A percentile compares a stretch with the other conserved stretches of the same genome.
phyloP scores from a whole-genome alignment of 495 filamentous ascomycete genomes.

The Aspergillus affinis region DNA sequence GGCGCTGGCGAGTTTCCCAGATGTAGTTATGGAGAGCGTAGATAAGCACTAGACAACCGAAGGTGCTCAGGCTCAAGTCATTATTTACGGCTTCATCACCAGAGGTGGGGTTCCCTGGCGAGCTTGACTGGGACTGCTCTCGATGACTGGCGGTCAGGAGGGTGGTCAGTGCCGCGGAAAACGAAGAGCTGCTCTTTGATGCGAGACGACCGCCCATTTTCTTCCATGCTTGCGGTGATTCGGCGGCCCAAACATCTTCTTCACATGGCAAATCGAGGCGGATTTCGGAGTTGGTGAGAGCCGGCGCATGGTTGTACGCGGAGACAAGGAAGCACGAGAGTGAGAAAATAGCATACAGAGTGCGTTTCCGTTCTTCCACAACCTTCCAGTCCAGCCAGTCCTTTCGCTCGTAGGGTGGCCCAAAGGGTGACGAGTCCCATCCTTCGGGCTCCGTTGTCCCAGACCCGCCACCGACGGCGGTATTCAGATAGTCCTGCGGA shows the following conservation, averaged over 20 bases:
- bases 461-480: constrained; percentile 13
- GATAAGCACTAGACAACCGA: constrained; percentile 90
- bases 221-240: constrained; percentile 74
- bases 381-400: constrained; percentile 90
- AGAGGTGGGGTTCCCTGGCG: constrained; percentile 24
- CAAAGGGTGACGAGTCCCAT: constrained; percentile 34
- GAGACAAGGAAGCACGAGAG: constrained; percentile 88
- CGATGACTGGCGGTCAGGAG: constrained; percentile 80
- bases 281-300: constrained; percentile 93
- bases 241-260: constrained; percentile 87
- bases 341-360: constrained; percentile 87
- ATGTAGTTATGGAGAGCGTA: constrained; percentile 98
- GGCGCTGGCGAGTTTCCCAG: constrained; percentile 93
- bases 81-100: constrained; percentile 51
- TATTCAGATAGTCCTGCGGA: constrained; percentile 37
- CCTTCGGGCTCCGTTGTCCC: constrained; percentile 22
- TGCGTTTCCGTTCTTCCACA: constrained; percentile 89
- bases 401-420: constrained; percentile 65
- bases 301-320: constrained; percentile 88
- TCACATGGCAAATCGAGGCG: constrained; percentile 88
- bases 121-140: constrained; percentile 54
- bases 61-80: constrained; percentile 83
- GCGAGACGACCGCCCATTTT: constrained; percentile 68
- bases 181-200: constrained; percentile 63
- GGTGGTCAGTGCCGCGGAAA: constrained; percentile 74